Conservation (phyloP, 345 rosid species). For the Syzygium oleosum region DNA sequence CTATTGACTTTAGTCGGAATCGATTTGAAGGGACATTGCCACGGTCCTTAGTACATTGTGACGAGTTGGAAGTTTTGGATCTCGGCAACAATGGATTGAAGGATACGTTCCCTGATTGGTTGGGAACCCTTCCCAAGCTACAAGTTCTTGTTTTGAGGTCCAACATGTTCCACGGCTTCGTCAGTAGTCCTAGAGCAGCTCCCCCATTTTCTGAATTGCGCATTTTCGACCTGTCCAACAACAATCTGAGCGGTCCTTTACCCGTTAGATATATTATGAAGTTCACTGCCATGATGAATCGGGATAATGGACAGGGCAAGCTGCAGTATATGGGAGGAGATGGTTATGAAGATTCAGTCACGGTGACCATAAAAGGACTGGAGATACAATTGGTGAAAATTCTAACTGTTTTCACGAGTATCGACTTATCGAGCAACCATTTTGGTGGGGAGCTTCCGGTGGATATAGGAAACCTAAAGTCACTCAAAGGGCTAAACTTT, state of each 20-base stretch:
- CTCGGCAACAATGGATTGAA: background rate
- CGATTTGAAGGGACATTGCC: background rate
- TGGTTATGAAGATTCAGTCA: background rate
- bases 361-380: background rate
- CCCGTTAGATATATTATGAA: background rate
- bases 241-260: background rate
- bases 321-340: background rate
- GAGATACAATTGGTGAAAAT: background rate
- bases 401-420: background rate
- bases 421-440: background rate
- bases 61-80: background rate
- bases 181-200: background rate
- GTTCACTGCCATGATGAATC: background rate
- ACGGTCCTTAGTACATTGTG: background rate
- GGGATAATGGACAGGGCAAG: background rate
- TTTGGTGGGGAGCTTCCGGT: background rate
- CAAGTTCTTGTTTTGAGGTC: background rate
- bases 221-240: background rate
- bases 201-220: background rate
- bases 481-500: background rate
- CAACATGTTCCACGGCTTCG: background rate
- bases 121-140: background rate
- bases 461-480: background rate
- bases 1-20: background rate
- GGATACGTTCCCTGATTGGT: background rate